Evolutionary conservation across 176 grass and related monocot species (phyloP).

Genomic region (Aegilops umbellulata): DNA sequence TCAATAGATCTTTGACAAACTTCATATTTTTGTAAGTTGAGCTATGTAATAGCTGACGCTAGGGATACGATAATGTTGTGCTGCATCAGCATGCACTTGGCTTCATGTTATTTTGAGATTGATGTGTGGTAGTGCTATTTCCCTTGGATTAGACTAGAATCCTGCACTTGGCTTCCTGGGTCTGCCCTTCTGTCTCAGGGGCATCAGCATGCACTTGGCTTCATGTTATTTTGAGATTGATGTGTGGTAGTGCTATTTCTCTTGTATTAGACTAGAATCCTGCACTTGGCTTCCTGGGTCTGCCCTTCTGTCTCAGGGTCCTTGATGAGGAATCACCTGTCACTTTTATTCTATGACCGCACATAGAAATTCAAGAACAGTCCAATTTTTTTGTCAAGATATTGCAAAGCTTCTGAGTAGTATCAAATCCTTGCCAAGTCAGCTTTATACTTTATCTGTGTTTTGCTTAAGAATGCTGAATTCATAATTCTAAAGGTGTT

Average conservation of each 20-base stretch:
- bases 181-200: background rate
- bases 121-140: background rate
- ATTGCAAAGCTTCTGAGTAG: background rate
- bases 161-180: background rate
- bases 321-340: background rate
- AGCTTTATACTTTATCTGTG: background rate
- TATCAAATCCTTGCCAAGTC: background rate
- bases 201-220: background rate
- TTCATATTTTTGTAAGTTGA: background rate
- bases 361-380: background rate
- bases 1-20: background rate
- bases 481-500: background rate
- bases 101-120: background rate
- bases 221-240: background rate
- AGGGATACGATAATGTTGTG: background rate
- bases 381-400: background rate
- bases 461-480: background rate
- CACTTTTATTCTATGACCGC: background rate
- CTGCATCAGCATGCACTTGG: background rate
- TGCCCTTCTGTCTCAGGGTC: background rate
- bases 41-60: background rate
- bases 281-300: background rate
- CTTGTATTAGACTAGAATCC: background rate
- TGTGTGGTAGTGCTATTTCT: background rate
- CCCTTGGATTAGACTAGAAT: background rate